These are phyloP conservation scores for Colletotrichum tofieldiae DNA, from an alignment of 2,329 filamentous ascomycete species.

Conservation along the genomic window DNA sequence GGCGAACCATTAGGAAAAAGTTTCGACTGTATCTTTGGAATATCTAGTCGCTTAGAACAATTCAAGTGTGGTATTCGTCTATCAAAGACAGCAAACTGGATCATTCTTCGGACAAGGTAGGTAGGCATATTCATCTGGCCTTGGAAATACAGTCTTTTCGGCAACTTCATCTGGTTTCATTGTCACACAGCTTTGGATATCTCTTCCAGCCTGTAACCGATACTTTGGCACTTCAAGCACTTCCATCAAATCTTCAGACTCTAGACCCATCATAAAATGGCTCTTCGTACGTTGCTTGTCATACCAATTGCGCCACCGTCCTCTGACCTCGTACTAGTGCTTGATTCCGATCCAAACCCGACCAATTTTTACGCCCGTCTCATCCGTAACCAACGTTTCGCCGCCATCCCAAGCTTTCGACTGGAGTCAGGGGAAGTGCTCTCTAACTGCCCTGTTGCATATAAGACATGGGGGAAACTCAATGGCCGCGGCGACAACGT, in stretches of 20 bases:
- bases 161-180: background rate
- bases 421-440: slow-evolving; percentile 92
- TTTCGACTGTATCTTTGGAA: background rate
- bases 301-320: background rate
- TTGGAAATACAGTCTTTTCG: too few relatives aligned
- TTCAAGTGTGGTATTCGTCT: too few relatives aligned
- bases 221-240: background rate
- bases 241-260: too few relatives aligned
- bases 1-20: too few relatives aligned
- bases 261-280: background rate
- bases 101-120: background rate
- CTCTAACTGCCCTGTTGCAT: slow-evolving; percentile 80
- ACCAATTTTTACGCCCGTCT: slow-evolving; percentile 92
- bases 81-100: background rate
- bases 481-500: slow-evolving; percentile 74
- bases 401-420: slow-evolving; percentile 87
- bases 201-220: background rate
- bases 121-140: background rate
- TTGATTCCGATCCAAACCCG: slow-evolving; percentile 55
- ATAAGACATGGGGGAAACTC: slow-evolving; percentile 75
- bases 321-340: slow-evolving; percentile 7
- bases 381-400: slow-evolving; percentile 90
- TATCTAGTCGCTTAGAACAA: too few relatives aligned
- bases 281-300: slow-evolving; percentile 1
- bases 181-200: background rate